Percentiles rank a stretch among this genome's conserved stretches.
Conservation (phyloP, 768 basidiomycete genomes). For the Leccinum boreale region DNA sequence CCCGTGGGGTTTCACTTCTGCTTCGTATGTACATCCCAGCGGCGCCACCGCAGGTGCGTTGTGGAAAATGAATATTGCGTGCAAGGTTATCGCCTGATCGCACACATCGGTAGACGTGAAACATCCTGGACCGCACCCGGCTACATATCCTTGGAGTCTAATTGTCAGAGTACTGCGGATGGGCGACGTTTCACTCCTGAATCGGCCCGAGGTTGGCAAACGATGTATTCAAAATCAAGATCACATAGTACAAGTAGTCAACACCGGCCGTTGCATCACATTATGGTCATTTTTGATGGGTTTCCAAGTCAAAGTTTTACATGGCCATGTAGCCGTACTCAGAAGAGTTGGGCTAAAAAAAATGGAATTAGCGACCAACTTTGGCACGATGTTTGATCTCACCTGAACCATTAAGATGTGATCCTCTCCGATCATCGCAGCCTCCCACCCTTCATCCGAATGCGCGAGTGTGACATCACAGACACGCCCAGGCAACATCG, state of each 20-base stretch:
- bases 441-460: constrained; percentile 23
- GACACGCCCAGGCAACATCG: constrained; percentile 30
- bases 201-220: background rate
- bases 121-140: background rate
- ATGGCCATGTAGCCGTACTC: constrained; percentile 29
- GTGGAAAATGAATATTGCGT: no score
- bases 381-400: background rate
- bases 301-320: constrained; percentile 5
- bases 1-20: no score
- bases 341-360: constrained; percentile 7
- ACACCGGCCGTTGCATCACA: background rate
- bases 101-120: background rate
- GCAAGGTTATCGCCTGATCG: no score
- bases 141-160: background rate
- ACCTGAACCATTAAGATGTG: constrained; percentile 34
- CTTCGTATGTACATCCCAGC: no score
- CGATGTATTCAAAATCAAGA: background rate
- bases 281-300: background rate
- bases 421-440: constrained; percentile 37
- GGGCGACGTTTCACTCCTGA: background rate
- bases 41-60: no score
- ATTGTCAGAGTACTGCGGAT: background rate
- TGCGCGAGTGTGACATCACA: constrained; percentile 10
- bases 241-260: background rate
- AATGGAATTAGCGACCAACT: background rate